A percentile compares a stretch with the other conserved stretches of the same genome.
Evolutionary conservation across 192 early-diverging fungal genomes (phyloP).

Genomic region (Podila clonocystis): DNA sequence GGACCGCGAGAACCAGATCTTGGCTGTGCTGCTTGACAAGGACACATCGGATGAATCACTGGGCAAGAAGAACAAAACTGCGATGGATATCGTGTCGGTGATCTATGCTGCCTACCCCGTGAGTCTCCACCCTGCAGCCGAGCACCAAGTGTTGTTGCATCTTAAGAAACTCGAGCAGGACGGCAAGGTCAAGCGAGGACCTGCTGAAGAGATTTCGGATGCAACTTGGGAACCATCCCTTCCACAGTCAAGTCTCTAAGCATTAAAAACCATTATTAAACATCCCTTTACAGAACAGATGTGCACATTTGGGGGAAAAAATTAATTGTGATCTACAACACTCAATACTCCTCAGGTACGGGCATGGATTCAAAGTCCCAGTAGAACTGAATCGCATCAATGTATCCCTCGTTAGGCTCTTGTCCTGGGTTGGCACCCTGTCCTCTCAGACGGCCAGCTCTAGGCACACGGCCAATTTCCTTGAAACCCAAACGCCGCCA

Average conservation of each 20-base stretch:
- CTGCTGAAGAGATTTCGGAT: conserved; percentile 22
- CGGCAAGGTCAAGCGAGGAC: conserved; percentile 31
- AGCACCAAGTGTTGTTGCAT: conserved; percentile 61
- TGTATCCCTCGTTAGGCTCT: conserved; percentile 54
- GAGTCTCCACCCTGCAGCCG: conserved; percentile 60
- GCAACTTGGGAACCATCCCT: conserved; percentile 12
- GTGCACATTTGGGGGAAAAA: too few species aligned
- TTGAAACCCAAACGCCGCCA: conserved; percentile 75
- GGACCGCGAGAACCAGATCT: conserved; percentile 80
- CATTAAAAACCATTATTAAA: not conserved
- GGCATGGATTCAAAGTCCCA: conserved; percentile 72
- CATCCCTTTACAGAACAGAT: too few species aligned
- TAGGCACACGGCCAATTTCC: conserved; percentile 74
- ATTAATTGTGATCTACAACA: too few species aligned
- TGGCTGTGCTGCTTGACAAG: conserved; percentile 49
- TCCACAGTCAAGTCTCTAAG: conserved; percentile 19
- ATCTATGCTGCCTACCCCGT: conserved; percentile 66
- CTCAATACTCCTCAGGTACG: conserved; percentile 19
- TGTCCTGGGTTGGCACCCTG: conserved; percentile 23
- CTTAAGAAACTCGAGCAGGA: conserved; percentile 66
- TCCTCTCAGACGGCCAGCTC: conserved; percentile 65
- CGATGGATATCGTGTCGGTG: conserved; percentile 62
- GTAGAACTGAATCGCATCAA: conserved; percentile 81
- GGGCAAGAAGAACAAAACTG: conserved; percentile 20
- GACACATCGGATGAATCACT: not conserved